phyloP scores from a whole-genome alignment of 2,329 filamentous ascomycete species.

The Verticillium longisporum region DNA sequence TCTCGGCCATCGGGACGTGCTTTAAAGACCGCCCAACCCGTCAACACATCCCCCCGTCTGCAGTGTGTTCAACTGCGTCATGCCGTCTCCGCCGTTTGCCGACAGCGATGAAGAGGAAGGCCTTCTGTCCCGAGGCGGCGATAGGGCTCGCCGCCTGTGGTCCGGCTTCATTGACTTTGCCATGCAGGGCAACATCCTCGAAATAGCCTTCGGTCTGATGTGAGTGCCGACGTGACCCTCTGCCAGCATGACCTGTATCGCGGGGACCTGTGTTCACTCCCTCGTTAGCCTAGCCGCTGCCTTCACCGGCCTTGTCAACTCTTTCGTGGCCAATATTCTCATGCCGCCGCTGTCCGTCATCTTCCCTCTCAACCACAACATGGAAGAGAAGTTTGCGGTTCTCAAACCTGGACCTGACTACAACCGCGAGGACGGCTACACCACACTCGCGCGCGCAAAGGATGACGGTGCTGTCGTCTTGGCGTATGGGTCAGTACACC shows the following conservation, averaged over 20 bases:
- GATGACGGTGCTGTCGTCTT: constrained; percentile 66
- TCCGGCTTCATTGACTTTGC: constrained; percentile 66
- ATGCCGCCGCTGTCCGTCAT: constrained; percentile 64
- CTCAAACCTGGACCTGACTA: constrained; percentile 51
- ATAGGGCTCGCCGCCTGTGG: constrained; percentile 44
- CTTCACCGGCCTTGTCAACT: constrained; percentile 66
- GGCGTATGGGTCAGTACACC: constrained; percentile 55
- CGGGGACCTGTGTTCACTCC: background rate
- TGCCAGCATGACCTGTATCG: background rate
- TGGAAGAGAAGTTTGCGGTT: constrained; percentile 69
- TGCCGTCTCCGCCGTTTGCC: constrained; percentile 20
- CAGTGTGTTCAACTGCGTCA: constrained; percentile 6
- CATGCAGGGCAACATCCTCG: constrained; percentile 66
- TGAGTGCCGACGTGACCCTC: constrained; percentile 25
- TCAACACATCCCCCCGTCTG: too few relatives aligned
- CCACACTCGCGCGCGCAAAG: constrained; percentile 61
- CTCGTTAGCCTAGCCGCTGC: constrained; percentile 56
- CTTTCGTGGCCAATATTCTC: constrained; percentile 63
- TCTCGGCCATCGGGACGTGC: too few relatives aligned
- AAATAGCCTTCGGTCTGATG: constrained; percentile 72
- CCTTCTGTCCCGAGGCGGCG: constrained; percentile 39
- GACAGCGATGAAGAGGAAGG: constrained; percentile 27
- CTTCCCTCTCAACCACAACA: constrained; percentile 62
- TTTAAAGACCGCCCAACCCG: background rate
- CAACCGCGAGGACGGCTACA: constrained; percentile 50